phyloP scores from a whole-genome alignment of 1,284 basidiomycete genomes.

The Leccinum fallax region DNA sequence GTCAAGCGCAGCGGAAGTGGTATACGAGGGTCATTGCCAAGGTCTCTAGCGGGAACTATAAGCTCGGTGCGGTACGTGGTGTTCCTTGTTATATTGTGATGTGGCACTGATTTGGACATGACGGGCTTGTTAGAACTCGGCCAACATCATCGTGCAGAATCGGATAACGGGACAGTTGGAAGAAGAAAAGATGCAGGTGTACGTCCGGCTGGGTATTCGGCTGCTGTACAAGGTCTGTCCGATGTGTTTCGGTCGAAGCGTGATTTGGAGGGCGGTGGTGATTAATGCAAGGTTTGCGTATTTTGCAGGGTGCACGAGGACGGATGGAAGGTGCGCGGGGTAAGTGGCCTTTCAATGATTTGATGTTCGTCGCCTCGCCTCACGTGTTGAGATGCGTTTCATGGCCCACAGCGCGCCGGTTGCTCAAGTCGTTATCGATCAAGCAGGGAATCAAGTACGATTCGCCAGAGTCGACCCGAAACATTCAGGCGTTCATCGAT shows the following conservation, averaged over 20 bases:
- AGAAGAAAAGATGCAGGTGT: slow-evolving; percentile 98
- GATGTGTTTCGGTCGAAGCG: not conserved
- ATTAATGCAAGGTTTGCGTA: not conserved
- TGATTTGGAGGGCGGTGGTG: not conserved
- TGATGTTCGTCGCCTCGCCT: not conserved
- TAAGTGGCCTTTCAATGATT: slow-evolving; percentile 35
- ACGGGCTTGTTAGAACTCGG: slow-evolving; percentile 66
- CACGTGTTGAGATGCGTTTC: slow-evolving; percentile 5
- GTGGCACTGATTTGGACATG: not conserved
- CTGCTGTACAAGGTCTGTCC: slow-evolving; percentile 80
- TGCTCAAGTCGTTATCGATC: slow-evolving; percentile 88
- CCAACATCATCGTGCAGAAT: slow-evolving; percentile 97
- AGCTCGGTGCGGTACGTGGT: slow-evolving; percentile 77
- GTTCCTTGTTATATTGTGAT: not conserved
- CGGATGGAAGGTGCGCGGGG: slow-evolving; percentile 91
- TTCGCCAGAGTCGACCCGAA: slow-evolving; percentile 77
- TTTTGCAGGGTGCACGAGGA: slow-evolving; percentile 70
- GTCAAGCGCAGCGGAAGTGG: slow-evolving; percentile 97
- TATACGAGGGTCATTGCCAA: slow-evolving; percentile 88
- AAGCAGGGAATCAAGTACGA: slow-evolving; percentile 97
- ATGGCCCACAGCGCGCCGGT: slow-evolving; percentile 57
- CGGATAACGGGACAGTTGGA: slow-evolving; percentile 87
- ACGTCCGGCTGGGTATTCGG: slow-evolving; percentile 91
- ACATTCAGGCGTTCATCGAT: slow-evolving; percentile 87
- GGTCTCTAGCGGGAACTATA: slow-evolving; percentile 85